These are phyloP conservation scores for Metschnikowia noctiluminum DNA, from an alignment of 805 yeast species.

Conservation along the genomic window DNA sequence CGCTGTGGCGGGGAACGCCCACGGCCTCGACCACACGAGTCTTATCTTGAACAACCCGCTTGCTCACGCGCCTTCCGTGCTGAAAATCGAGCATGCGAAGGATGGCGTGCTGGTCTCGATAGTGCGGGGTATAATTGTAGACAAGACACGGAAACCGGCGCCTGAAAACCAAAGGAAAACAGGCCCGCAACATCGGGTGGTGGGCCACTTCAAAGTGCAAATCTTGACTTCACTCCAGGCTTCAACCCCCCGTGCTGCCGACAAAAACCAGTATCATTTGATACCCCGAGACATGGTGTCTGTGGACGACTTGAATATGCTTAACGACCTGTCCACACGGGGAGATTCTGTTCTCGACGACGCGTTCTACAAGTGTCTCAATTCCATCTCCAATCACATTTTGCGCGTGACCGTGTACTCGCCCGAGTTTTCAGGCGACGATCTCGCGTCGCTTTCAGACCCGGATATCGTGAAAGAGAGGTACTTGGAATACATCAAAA, in stretches of 20 bases:
- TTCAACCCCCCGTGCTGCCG: conserved; percentile 12
- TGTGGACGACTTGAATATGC: conserved; percentile 26
- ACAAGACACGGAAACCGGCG: not conserved
- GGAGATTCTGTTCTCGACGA: conserved; percentile 27
- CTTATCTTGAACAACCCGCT: conserved; percentile 36
- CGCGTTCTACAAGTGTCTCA: conserved; percentile 29
- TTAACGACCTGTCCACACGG: conserved; percentile 13
- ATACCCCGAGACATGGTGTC: conserved; percentile 24
- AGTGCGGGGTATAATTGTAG: conserved; percentile 33
- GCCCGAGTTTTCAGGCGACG: conserved; percentile 48
- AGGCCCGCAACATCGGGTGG: not conserved
- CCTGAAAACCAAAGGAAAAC: not conserved
- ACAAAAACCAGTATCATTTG: conserved; percentile 37
- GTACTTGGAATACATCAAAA: conserved; percentile 36
- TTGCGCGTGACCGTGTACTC: conserved; percentile 51
- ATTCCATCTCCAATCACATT: conserved; percentile 25
- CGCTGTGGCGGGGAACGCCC: conserved; percentile 14
- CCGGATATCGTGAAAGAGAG: conserved; percentile 50
- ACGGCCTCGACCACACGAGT: conserved; percentile 16
- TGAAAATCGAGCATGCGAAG: conserved; percentile 18
- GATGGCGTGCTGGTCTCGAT: conserved; percentile 19
- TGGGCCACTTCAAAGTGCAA: conserved; percentile 30
- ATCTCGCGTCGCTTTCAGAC: conserved; percentile 44
- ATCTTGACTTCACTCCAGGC: conserved; percentile 21
- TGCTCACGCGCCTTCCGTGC: conserved; percentile 31